A percentile compares a stretch with the other conserved stretches of the same genome.
Evolutionary conservation across 225 moss, liverwort and hornwort genomes (phyloP).

Genomic region (Polytrichum formosum): DNA sequence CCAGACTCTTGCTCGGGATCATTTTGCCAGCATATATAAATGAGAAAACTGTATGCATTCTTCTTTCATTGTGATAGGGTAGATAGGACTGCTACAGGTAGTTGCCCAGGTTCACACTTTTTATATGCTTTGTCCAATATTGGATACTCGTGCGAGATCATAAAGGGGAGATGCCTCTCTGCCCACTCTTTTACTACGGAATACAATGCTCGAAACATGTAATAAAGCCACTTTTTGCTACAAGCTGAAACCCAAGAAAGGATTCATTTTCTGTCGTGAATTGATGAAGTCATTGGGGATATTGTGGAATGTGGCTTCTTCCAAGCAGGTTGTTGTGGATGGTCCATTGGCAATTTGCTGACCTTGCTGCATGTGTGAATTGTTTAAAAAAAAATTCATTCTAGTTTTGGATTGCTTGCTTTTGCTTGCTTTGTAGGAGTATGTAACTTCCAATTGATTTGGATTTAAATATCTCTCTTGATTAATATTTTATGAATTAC

Average conservation of each 20-base stretch:
- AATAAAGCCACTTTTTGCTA: slow-evolving; percentile 30
- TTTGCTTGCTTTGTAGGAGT: too few relatives aligned
- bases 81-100: slow-evolving; percentile 34
- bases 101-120: slow-evolving; percentile 20
- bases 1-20: slow-evolving; percentile 36
- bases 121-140: background rate
- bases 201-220: slow-evolving; percentile 21
- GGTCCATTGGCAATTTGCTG: too few relatives aligned
- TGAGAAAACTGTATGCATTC: slow-evolving; percentile 41
- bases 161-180: background rate
- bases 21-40: slow-evolving; percentile 27
- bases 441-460: too few relatives aligned
- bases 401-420: too few relatives aligned
- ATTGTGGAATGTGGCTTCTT: too few relatives aligned
- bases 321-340: too few relatives aligned
- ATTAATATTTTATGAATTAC: too few relatives aligned
- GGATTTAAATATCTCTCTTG: too few relatives aligned
- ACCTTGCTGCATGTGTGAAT: too few relatives aligned
- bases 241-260: background rate
- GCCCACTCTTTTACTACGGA: slow-evolving; percentile 34
- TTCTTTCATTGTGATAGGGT: slow-evolving; percentile 34
- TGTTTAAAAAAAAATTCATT: too few relatives aligned
- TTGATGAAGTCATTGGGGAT: too few relatives aligned
- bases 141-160: slow-evolving; percentile 4
- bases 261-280: too few relatives aligned